phyloP scores from a whole-genome alignment of 331 rosid genomes.

The Cydonia oblonga region DNA sequence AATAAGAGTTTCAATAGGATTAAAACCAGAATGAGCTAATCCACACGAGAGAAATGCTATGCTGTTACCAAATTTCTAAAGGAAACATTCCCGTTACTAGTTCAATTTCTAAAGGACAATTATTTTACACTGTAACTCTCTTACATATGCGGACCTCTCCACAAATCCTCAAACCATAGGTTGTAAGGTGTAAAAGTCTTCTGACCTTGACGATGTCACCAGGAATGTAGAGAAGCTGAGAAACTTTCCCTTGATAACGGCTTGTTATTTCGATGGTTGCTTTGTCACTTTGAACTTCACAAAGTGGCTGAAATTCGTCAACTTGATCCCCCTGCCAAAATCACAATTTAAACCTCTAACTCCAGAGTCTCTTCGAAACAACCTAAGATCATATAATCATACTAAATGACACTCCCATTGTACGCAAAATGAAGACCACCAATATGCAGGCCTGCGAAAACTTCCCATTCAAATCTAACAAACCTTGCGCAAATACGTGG shows the following conservation, averaged over 20 bases:
- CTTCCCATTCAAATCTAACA: neutral
- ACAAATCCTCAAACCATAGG: neutral
- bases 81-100: too few relatives aligned
- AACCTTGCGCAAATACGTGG: neutral
- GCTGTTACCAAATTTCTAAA: neutral
- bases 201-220: conserved; percentile 86
- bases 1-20: neutral
- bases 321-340: conserved; percentile 72
- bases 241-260: conserved; percentile 75
- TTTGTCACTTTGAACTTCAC: conserved; percentile 98
- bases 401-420: neutral
- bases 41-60: neutral
- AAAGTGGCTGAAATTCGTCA: conserved; percentile 78
- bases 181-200: neutral
- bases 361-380: neutral
- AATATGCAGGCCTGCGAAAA: neutral
- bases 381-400: neutral
- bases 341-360: neutral
- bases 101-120: neutral
- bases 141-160: neutral
- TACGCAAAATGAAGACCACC: neutral
- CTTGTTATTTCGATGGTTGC: conserved; percentile 97
- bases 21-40: neutral
- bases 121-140: neutral
- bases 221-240: conserved; percentile 45